Percentiles rank a stretch among this genome's conserved stretches.
These are phyloP conservation scores for Yarrowia yakushimensis DNA, from an alignment of 805 yeast genomes.

Conservation along the genomic window DNA sequence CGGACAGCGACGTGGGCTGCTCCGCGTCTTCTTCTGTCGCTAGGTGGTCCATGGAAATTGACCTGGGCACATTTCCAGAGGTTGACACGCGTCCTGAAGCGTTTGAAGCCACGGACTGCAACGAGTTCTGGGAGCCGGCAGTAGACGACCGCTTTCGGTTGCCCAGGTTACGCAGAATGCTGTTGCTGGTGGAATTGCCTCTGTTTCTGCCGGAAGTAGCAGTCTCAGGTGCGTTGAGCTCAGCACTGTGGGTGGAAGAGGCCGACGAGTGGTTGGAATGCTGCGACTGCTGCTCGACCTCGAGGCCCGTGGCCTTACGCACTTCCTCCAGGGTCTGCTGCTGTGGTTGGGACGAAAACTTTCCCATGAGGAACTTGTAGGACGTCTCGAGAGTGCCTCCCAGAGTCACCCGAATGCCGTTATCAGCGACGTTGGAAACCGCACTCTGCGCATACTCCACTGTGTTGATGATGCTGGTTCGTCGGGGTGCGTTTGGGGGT, in stretches of 20 bases:
- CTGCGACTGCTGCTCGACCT: conserved; percentile 26
- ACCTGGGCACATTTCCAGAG: conserved; percentile 14
- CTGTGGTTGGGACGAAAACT: conserved; percentile 27
- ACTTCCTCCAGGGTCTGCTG: conserved; percentile 19
- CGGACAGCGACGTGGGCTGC: neutral
- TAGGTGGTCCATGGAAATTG: conserved; percentile 22
- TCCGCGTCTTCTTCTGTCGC: conserved; percentile 1
- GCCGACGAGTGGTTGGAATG: conserved; percentile 28
- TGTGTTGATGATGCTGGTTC: neutral
- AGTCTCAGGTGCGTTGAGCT: conserved; percentile 24
- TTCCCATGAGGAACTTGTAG: conserved; percentile 36
- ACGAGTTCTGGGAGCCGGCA: neutral
- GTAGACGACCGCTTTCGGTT: conserved; percentile 6
- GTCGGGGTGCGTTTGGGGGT: neutral
- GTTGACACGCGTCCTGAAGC: neutral
- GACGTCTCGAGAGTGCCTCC: conserved; percentile 39
- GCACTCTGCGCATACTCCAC: conserved; percentile 12
- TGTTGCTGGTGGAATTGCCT: conserved; percentile 26
- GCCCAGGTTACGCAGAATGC: neutral
- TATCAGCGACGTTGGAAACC: conserved; percentile 14
- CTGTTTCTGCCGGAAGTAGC: conserved; percentile 27
- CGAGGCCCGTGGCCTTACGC: conserved; percentile 7
- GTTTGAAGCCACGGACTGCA: neutral
- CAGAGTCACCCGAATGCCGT: conserved; percentile 30
- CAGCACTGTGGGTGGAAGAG: conserved; percentile 32